Evolutionary conservation across 1,284 basidiomycete species (phyloP), one percentile per base, ranked within the genome.

Genomic region (Leccinum ponderosum): DNA sequence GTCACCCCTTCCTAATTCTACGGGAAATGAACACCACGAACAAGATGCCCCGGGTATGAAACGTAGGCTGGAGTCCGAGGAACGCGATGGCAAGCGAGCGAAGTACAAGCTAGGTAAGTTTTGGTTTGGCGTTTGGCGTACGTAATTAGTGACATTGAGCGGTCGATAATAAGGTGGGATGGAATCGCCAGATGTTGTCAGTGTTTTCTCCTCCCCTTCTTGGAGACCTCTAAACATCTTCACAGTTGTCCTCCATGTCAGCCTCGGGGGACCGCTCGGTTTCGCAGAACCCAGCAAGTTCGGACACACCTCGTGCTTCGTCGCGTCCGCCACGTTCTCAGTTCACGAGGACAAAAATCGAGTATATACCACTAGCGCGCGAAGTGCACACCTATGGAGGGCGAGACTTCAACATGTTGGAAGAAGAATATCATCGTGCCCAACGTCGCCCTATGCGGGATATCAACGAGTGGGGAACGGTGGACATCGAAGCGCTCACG

Each of bases 401-500:
- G 12, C 89, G 95, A 70, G 93, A 98, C 73, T 72, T 95, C 20
- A 82, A 86, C 56, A 66, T 78, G n/a, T 76, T 95, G 59, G 87
- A 94, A 66, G 80, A 82, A 14, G 89, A 93, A 68, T 80, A 86
- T 44, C 74, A 78, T 15, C 81, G 79, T 25, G 70, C 81, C 57
- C 83, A 80, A 61, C 82, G 79, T 59, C 84, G 84, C 57, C 83
- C 79, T 47, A 80, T 89, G 64, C 86, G 87, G 65, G 89, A 87
- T 58, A 83, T 90, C 71, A 87, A 85, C 71, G 94, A 91, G 65
- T 94, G 89, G 84, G 94, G 94, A 17, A 82, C 82, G 9, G 87
- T 99, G 57, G 95, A 98, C 68, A 87, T 98, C 57, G 93, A 96
- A 70, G 87, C 87, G 7, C 80, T 99, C 56, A 90, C 89, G 42